Conservation (phyloP, 495 filamentous ascomycete species). For the Penicillium goetzii region DNA sequence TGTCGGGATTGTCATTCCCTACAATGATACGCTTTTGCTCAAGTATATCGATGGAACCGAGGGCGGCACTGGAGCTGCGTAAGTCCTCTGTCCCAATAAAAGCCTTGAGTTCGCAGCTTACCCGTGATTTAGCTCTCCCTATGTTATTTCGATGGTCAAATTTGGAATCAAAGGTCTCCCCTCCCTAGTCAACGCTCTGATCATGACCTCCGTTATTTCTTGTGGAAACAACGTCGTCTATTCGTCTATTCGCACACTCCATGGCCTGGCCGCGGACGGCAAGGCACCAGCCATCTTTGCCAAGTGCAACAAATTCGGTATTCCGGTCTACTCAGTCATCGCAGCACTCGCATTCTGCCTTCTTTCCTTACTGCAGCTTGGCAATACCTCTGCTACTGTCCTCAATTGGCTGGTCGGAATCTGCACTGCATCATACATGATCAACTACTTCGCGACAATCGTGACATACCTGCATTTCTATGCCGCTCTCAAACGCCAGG, state of each 20-base stretch:
- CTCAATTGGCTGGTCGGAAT: constrained; percentile 37
- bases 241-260: constrained; percentile 45
- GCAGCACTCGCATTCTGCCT: constrained; percentile 46
- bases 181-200: constrained; percentile 50
- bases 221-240: constrained; percentile 55
- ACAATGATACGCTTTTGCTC: constrained; percentile 43
- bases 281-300: constrained; percentile 48
- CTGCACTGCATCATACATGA: constrained; percentile 34
- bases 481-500: constrained; percentile 36
- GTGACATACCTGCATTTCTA: constrained; percentile 55
- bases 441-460: constrained; percentile 50
- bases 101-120: constrained; percentile 1
- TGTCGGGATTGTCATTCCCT: constrained; percentile 66
- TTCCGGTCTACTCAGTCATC: constrained; percentile 48
- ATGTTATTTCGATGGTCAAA: constrained; percentile 55
- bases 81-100: constrained; percentile 1
- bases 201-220: constrained; percentile 54
- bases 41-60: constrained; percentile 15
- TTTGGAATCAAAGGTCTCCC: constrained; percentile 48
- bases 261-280: constrained; percentile 50
- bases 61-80: constrained; percentile 48
- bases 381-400: constrained; percentile 29
- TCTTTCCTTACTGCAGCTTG: constrained; percentile 39
- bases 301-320: constrained; percentile 44
- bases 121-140: constrained; percentile 38